Evolutionary conservation across 192 early-diverging fungal species (phyloP).

Genomic region (Backusella macrospora): DNA sequence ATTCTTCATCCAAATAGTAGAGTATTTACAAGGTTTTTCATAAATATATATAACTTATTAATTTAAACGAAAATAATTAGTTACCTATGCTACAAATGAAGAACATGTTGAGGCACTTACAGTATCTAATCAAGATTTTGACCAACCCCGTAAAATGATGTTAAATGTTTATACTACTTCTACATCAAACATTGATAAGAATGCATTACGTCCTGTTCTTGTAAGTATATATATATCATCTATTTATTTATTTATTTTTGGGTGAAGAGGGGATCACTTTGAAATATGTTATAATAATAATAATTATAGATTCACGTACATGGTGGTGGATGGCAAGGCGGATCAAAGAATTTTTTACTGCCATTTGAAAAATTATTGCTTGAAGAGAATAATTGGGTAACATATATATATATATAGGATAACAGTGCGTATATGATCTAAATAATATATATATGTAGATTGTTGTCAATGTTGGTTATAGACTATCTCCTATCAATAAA

Average conservation of each 20-base stretch:
- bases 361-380: constrained; percentile 25
- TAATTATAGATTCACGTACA: constrained; percentile 59
- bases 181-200: neutral
- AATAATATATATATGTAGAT: constrained; percentile 45
- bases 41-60: neutral
- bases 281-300: neutral
- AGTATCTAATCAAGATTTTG: constrained; percentile 21
- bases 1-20: constrained; percentile 27
- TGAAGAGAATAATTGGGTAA: constrained; percentile 27
- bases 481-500: constrained; percentile 51
- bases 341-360: constrained; percentile 45
- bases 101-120: constrained; percentile 22
- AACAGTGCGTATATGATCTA: neutral
- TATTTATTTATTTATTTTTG: too few species aligned
- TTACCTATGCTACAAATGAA: constrained; percentile 33
- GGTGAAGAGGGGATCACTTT: neutral
- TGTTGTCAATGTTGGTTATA: constrained; percentile 62
- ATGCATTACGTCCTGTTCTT: constrained; percentile 26
- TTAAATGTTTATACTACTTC: constrained; percentile 24
- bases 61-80: neutral
- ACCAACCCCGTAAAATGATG: constrained; percentile 32
- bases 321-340: constrained; percentile 67
- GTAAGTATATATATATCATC: constrained; percentile 18
- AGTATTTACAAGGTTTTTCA: neutral
- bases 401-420: neutral